A percentile compares a stretch with the other conserved stretches of the same genome.
phyloP scores from a whole-genome alignment of 2,329 filamentous ascomycete genomes.

The Fusarium acutatum region DNA sequence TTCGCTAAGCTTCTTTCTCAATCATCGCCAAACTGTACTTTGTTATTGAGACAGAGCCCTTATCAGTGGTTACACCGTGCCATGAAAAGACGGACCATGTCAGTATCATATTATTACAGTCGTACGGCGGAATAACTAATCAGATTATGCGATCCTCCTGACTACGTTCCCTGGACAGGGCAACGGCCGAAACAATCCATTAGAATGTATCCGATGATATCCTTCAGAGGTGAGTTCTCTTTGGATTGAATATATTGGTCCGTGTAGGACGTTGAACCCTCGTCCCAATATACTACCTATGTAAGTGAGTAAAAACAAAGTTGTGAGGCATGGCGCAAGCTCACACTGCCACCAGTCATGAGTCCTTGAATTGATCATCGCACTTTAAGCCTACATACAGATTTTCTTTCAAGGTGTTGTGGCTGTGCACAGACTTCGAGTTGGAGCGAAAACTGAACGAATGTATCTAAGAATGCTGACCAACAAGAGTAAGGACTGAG shows the following conservation, averaged over 20 bases:
- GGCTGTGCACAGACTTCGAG: constrained; percentile 7
- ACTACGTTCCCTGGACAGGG: background rate
- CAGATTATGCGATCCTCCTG: background rate
- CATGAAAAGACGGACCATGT: background rate
- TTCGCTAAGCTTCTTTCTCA: background rate
- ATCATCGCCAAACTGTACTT: background rate
- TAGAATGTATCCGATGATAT: background rate
- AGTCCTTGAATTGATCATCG: background rate
- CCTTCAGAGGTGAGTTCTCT: background rate
- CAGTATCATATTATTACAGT: background rate
- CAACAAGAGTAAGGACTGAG: background rate
- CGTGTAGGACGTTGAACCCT: background rate
- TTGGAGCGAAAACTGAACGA: background rate
- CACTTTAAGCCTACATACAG: background rate
- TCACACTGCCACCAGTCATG: background rate
- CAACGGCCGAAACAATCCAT: background rate
- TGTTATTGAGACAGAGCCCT: background rate
- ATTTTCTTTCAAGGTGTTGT: background rate
- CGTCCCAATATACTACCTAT: background rate
- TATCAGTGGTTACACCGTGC: background rate
- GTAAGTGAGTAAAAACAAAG: background rate
- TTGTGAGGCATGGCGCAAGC: background rate
- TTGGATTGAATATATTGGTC: background rate
- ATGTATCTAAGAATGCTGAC: background rate
- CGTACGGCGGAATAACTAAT: background rate